Evolutionary conservation across 2,329 filamentous ascomycete genomes (phyloP).

Genomic region (Scedosporium boydii): DNA sequence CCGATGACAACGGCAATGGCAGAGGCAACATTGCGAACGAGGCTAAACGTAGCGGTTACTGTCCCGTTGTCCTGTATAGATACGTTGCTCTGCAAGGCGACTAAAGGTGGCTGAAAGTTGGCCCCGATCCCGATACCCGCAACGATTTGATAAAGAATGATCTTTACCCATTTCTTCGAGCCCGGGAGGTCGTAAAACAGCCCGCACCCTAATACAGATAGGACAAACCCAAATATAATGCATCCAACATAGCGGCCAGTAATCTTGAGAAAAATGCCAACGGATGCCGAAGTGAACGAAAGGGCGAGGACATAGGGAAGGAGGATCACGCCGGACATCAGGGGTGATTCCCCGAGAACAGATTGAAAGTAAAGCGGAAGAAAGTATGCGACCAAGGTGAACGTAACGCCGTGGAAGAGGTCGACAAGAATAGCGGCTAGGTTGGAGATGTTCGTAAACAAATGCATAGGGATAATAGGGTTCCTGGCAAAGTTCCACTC

Average conservation of each 20-base stretch:
- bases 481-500: conserved; percentile 55
- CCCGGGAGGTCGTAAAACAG: conserved; percentile 46
- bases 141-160: conserved; percentile 48
- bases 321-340: conserved; percentile 21
- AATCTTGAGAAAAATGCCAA: conserved; percentile 36
- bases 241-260: neutral
- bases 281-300: conserved; percentile 41
- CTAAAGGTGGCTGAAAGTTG: conserved; percentile 53
- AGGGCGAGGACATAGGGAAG: conserved; percentile 45
- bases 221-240: neutral
- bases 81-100: conserved; percentile 55
- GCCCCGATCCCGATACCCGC: conserved; percentile 50
- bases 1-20: conserved; percentile 50
- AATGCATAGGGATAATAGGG: conserved; percentile 56
- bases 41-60: conserved; percentile 52
- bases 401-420: conserved; percentile 44
- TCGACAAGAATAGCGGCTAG: conserved; percentile 68
- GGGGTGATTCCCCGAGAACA: conserved; percentile 41
- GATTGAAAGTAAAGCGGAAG: conserved; percentile 66
- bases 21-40: conserved; percentile 48
- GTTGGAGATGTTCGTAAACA: conserved; percentile 26
- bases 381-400: conserved; percentile 60
- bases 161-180: conserved; percentile 33
- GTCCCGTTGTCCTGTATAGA: conserved; percentile 50
- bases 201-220: conserved; percentile 40